Evolutionary conservation across 768 basidiomycete genomes (phyloP).

Genomic region (Russula brevipes): DNA sequence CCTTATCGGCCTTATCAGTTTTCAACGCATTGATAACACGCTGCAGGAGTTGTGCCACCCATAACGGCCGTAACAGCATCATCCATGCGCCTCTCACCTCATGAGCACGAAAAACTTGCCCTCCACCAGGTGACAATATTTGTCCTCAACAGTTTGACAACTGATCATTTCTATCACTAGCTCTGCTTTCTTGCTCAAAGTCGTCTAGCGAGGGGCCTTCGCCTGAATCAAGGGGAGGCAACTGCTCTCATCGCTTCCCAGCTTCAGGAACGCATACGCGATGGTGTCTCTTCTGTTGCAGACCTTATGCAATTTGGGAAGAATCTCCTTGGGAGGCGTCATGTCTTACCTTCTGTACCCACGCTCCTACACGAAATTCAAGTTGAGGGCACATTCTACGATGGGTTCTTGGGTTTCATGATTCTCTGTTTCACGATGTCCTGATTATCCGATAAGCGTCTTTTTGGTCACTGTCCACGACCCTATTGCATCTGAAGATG

Average conservation of each 20-base stretch:
- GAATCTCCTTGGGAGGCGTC: conserved; percentile 76
- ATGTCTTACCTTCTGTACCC: conserved; percentile 81
- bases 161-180: conserved; percentile 34
- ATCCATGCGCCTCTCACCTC: conserved; percentile 66
- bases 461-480: conserved; percentile 98
- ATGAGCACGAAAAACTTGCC: conserved; percentile 70
- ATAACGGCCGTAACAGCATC: background rate
- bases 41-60: too few species aligned
- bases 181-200: conserved; percentile 89
- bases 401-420: conserved; percentile 51
- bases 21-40: too few species aligned
- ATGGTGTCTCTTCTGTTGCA: conserved; percentile 80
- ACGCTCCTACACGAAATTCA: conserved; percentile 79
- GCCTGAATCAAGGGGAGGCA: conserved; percentile 83
- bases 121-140: conserved; percentile 50
- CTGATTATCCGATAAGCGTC: conserved; percentile 44
- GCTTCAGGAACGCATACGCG: conserved; percentile 89
- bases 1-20: too few species aligned
- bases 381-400: conserved; percentile 87
- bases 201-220: conserved; percentile 87
- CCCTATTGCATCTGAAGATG: conserved; percentile 81
- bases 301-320: conserved; percentile 95
- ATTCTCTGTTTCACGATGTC: conserved; percentile 3
- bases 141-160: background rate
- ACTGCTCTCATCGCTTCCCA: conserved; percentile 87